phyloP scores from a whole-genome alignment of 2,329 filamentous ascomycete genomes.

The Zarea fungicola region DNA sequence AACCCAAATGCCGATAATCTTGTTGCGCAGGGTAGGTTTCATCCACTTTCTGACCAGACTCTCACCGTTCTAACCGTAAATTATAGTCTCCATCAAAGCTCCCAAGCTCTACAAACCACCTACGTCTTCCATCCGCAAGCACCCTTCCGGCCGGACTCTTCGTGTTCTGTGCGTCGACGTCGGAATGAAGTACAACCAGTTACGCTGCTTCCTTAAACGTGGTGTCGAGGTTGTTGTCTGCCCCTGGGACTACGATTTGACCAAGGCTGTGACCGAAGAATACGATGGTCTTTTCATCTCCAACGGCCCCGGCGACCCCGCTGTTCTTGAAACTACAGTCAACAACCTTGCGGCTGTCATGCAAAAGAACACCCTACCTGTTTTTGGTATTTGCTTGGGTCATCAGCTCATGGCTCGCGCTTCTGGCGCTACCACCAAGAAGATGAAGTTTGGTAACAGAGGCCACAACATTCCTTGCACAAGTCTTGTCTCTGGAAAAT shows the following conservation, averaged over 20 bases:
- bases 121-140: constrained; percentile 65
- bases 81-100: constrained; percentile 77
- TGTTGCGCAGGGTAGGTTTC: constrained; percentile 79
- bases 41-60: constrained; percentile 12
- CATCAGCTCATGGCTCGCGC: constrained; percentile 90
- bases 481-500: constrained; percentile 89
- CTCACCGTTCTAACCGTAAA: constrained; percentile 34
- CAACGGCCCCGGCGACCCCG: constrained; percentile 94
- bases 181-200: constrained; percentile 96
- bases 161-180: constrained; percentile 93
- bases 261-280: constrained; percentile 66
- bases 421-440: constrained; percentile 76
- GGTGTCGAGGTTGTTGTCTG: constrained; percentile 93
- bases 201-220: constrained; percentile 84
- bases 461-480: constrained; percentile 98
- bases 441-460: constrained; percentile 99
- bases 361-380: constrained; percentile 72
- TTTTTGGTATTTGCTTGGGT: constrained; percentile 94
- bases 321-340: constrained; percentile 74
- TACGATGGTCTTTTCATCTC: constrained; percentile 98
- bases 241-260: constrained; percentile 94
- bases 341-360: constrained; percentile 73
- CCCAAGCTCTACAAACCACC: constrained; percentile 82
- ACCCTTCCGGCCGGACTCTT: constrained; percentile 80
- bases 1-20: constrained; percentile 92